These are phyloP conservation scores for Amaranthus hypochondriacus DNA, from an alignment of 148 eudicot species.

Conservation along the genomic window DNA sequence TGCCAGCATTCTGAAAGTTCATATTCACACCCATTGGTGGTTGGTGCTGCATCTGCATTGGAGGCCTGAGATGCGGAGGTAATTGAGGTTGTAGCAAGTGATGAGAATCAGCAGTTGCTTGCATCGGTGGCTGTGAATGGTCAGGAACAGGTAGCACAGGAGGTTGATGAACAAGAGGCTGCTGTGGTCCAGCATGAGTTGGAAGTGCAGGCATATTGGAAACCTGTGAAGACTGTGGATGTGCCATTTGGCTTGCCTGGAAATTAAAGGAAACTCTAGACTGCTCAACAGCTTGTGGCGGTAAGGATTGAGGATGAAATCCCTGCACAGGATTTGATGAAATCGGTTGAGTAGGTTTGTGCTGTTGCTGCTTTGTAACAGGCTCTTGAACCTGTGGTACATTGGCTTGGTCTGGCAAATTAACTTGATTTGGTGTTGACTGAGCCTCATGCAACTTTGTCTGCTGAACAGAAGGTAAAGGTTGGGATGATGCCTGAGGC, in stretches of 20 bases:
- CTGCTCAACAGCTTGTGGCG: slow-evolving; percentile 47
- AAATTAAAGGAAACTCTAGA: slow-evolving; percentile 40
- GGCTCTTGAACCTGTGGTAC: slow-evolving; percentile 36
- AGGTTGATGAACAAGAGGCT: slow-evolving; percentile 48
- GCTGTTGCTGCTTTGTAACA: slow-evolving; percentile 48
- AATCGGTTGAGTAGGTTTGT: slow-evolving; percentile 37
- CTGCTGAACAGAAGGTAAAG: slow-evolving; percentile 40
- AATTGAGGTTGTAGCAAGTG: slow-evolving; percentile 59
- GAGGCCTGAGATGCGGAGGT: slow-evolving; percentile 67
- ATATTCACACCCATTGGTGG: slow-evolving; percentile 52
- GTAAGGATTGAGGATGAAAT: slow-evolving; percentile 45
- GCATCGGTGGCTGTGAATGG: slow-evolving; percentile 68
- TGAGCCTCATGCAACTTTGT: slow-evolving; percentile 41
- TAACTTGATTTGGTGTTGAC: slow-evolving; percentile 45
- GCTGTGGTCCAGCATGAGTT: slow-evolving; percentile 45
- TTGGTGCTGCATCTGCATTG: slow-evolving; percentile 56
- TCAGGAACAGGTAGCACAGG: slow-evolving; percentile 43
- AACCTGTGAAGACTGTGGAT: slow-evolving; percentile 55
- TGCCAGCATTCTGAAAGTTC: slow-evolving; percentile 67
- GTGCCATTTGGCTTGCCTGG: slow-evolving; percentile 44
- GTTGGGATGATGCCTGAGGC: slow-evolving; percentile 43
- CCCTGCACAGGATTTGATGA: slow-evolving; percentile 40
- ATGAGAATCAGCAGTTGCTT: slow-evolving; percentile 45
- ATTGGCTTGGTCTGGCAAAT: slow-evolving; percentile 48
- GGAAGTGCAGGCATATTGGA: slow-evolving; percentile 48